Percentiles rank a stretch among this genome's conserved stretches.
These are phyloP conservation scores for Echites panduratus DNA, from an alignment of 257 asterid species.

Conservation along the genomic window DNA sequence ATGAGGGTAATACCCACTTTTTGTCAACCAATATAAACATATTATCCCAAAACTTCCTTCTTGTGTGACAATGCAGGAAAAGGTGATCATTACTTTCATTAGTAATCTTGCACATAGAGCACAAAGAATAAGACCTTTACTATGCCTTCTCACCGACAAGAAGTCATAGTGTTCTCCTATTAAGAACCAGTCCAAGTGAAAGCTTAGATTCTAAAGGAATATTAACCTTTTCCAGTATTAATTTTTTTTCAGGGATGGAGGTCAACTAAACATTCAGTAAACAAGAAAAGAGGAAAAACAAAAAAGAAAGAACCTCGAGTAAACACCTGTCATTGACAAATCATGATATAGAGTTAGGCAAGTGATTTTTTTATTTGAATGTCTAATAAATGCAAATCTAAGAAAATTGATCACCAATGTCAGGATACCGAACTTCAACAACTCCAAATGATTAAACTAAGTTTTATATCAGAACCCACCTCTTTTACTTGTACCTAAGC, in stretches of 20 bases:
- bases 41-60: not conserved
- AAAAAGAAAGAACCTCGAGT: not conserved
- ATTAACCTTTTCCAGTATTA: not conserved
- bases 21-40: not conserved
- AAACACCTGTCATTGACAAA: not conserved
- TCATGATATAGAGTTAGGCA: not conserved
- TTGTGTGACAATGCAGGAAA: not conserved
- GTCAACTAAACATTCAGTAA: not conserved
- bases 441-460: not conserved
- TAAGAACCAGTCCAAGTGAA: not conserved
- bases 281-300: not conserved
- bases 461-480: not conserved
- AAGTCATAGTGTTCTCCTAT: not conserved
- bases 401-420: not conserved
- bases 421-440: not conserved
- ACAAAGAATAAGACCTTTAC: not conserved
- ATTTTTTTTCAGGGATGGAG: not conserved
- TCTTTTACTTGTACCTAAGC: not conserved
- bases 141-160: not conserved
- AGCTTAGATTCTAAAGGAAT: not conserved
- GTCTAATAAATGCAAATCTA: not conserved
- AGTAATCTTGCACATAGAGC: not conserved
- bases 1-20: not conserved
- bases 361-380: not conserved
- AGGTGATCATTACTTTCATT: not conserved